Evolutionary conservation across 768 basidiomycete genomes (phyloP).

Genomic region (Cyathus striatus): DNA sequence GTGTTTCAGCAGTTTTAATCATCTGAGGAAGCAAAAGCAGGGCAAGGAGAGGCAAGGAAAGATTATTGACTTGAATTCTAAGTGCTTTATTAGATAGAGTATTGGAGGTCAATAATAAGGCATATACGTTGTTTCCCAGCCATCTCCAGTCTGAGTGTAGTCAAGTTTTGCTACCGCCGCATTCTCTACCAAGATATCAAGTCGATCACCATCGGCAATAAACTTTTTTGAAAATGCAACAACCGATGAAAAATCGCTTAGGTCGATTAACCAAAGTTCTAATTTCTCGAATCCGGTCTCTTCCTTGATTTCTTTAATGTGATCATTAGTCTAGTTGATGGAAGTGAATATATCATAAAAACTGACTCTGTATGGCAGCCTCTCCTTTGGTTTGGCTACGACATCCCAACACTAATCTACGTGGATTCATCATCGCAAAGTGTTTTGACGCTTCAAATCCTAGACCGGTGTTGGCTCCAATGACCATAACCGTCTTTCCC

Average conservation of each 20-base stretch:
- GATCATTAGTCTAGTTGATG: not conserved
- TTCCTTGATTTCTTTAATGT: conserved; percentile 16
- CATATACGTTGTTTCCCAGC: conserved; percentile 34
- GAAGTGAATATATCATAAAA: no score
- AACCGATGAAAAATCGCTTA: conserved; percentile 35
- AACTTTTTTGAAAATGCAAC: conserved; percentile 29
- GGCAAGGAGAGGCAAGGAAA: conserved; percentile 33
- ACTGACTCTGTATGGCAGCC: conserved; percentile 28
- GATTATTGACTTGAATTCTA: conserved; percentile 44
- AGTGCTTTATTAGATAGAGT: not conserved
- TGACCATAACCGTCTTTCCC: conserved; percentile 45
- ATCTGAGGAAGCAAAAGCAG: conserved; percentile 39
- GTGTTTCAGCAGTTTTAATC: conserved; percentile 26
- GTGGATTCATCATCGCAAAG: conserved; percentile 40
- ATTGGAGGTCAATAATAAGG: not conserved
- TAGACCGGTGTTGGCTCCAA: conserved; percentile 45
- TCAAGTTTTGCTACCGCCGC: conserved; percentile 19
- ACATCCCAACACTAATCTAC: conserved; percentile 32
- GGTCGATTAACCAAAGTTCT: conserved; percentile 36
- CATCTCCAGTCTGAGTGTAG: conserved; percentile 23
- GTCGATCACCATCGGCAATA: conserved; percentile 21
- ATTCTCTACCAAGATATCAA: conserved; percentile 42
- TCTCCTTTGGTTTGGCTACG: conserved; percentile 28
- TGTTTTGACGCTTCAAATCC: conserved; percentile 43
- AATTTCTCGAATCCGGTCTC: conserved; percentile 26